phyloP scores from a whole-genome alignment of 2,329 filamentous ascomycete species.

The Neopestalotiopsis sp. region DNA sequence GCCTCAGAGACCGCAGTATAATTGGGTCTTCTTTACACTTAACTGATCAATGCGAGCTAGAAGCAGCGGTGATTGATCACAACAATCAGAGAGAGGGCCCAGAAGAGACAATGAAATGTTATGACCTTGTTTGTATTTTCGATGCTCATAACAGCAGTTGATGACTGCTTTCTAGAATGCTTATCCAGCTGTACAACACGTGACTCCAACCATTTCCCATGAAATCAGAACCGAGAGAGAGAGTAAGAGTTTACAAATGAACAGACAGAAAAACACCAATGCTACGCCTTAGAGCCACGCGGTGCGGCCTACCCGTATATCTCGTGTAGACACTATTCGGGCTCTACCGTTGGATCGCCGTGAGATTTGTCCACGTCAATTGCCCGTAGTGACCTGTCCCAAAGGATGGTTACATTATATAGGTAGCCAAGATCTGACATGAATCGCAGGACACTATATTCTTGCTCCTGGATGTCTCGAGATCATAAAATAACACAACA shows the following conservation, averaged over 20 bases:
- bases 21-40: not conserved
- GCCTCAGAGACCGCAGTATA: not conserved
- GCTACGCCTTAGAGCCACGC: constrained; percentile 6
- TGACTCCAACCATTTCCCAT: constrained; percentile 10
- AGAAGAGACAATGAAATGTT: not conserved
- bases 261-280: constrained; percentile 9
- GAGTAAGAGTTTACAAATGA: constrained; percentile 16
- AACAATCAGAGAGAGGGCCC: not conserved
- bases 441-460: not conserved
- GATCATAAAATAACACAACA: constrained; percentile 41
- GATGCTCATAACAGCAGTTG: not conserved
- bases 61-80: not conserved
- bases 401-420: constrained; percentile 1
- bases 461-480: not conserved
- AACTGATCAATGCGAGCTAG: not conserved
- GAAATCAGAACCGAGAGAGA: constrained; percentile 8
- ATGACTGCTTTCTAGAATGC: constrained; percentile 18
- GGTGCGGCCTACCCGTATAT: not conserved
- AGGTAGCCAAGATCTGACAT: not conserved
- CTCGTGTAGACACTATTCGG: not conserved
- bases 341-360: not conserved
- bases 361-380: not conserved
- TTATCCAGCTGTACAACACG: constrained; percentile 19
- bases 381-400: not conserved
- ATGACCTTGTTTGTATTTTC: constrained; percentile 1